Evolutionary conservation across 192 early-diverging fungal genomes (phyloP).

Genomic region (Oehlia diaphana): DNA sequence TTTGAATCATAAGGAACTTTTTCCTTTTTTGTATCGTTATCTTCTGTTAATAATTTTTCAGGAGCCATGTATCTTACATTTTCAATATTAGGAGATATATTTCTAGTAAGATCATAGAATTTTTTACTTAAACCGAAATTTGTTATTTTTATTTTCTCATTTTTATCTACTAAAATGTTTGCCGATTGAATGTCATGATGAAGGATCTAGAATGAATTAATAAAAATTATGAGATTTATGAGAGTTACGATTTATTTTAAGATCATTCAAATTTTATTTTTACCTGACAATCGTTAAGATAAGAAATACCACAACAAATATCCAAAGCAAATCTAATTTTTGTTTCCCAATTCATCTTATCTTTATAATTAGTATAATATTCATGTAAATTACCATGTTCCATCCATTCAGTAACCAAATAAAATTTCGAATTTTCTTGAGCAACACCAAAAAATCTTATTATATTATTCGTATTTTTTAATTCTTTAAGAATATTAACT

Average conservation of each 20-base stretch:
- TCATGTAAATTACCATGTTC: constrained; percentile 40
- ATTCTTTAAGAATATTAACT: constrained; percentile 16
- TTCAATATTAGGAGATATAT: not conserved
- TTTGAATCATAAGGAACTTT: not conserved
- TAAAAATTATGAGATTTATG: too few species aligned
- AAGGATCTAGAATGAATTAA: not conserved
- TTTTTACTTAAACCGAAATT: not conserved
- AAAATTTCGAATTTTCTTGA: constrained; percentile 29
- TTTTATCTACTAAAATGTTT: not conserved
- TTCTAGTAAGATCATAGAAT: constrained; percentile 13
- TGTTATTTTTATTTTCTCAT: constrained; percentile 6
- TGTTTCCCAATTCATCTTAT: not conserved
- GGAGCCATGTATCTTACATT: constrained; percentile 24
- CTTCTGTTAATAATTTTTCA: not conserved
- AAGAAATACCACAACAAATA: constrained; percentile 38
- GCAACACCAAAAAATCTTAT: constrained; percentile 15
- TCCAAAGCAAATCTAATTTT: constrained; percentile 40
- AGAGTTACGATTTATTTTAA: too few species aligned
- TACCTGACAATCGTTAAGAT: constrained; percentile 31
- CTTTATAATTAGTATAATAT: constrained; percentile 34
- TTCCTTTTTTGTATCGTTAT: not conserved
- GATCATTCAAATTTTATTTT: too few species aligned
- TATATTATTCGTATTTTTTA: constrained; percentile 1
- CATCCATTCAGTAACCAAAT: constrained; percentile 42
- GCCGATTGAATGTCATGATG: constrained; percentile 20